Evolutionary conservation across 2,329 filamentous ascomycete species (phyloP).

Genomic region (Coleophoma cylindrospora): DNA sequence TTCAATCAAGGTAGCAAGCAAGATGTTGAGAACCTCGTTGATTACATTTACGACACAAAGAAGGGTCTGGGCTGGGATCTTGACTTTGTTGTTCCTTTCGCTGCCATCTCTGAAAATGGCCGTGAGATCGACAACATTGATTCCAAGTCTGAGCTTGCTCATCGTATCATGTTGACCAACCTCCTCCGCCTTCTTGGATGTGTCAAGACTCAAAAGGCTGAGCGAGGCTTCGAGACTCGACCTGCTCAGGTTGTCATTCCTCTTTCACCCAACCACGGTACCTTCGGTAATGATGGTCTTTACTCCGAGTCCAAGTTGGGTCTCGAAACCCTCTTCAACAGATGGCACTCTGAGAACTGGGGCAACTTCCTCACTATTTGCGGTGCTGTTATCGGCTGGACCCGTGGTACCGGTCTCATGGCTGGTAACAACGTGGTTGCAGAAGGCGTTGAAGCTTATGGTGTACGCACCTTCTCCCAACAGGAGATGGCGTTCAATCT

Average conservation of each 20-base stretch:
- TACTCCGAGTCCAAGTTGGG: slow-evolving; percentile 98
- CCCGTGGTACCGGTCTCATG: slow-evolving; percentile 96
- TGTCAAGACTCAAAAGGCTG: slow-evolving; percentile 86
- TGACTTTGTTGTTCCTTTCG: slow-evolving; percentile 93
- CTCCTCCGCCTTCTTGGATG: slow-evolving; percentile 83
- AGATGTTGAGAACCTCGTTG: slow-evolving; percentile 86
- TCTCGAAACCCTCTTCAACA: slow-evolving; percentile 95
- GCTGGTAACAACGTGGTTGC: slow-evolving; percentile 96
- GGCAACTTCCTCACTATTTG: slow-evolving; percentile 96
- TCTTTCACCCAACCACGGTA: slow-evolving; percentile 95
- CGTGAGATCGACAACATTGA: slow-evolving; percentile 96
- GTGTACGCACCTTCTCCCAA: slow-evolving; percentile 97
- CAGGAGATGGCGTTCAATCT: slow-evolving; percentile 99
- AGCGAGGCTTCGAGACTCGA: slow-evolving; percentile 86
- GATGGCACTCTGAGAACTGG: slow-evolving; percentile 98
- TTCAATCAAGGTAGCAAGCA: slow-evolving; percentile 99
- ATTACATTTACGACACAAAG: slow-evolving; percentile 97
- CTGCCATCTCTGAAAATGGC: slow-evolving; percentile 95
- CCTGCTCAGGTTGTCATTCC: slow-evolving; percentile 95
- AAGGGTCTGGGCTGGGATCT: slow-evolving; percentile 97
- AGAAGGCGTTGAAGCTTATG: slow-evolving; percentile 92
- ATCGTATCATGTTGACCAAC: slow-evolving; percentile 99
- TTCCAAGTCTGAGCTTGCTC: slow-evolving; percentile 94
- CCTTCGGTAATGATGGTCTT: slow-evolving; percentile 94
- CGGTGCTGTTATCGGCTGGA: slow-evolving; percentile 98